Base-by-base conservation (phyloP, 108 stramenopile genomes). In the Cyclotella distinguenda region DNA sequence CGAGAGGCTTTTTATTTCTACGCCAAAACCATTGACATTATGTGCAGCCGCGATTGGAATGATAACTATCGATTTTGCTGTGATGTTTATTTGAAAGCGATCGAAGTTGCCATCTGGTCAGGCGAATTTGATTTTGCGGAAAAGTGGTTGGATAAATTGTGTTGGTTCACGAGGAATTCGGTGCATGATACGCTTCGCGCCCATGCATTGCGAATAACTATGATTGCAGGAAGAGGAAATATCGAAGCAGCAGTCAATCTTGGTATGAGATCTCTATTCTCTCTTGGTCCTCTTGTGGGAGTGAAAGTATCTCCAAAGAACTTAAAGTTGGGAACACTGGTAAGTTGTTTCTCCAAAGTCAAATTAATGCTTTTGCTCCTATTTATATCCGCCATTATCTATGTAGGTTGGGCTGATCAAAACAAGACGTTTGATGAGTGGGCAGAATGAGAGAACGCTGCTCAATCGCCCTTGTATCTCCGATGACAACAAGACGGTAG, bases 1-100 rank as follows among this genome's bases (percentile, higher is more conserved):
- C 39, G 23, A 11, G n/a, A 25, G 7, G 61, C 61, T 1, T 33
- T 34, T 44, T 49, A 28, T 35, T 62, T 48, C 32, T 62, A 44
- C 25, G 61, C 32, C 6, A 62, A 30, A 32, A 21, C 26, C 10
- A 62, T 62, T 7, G 13, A n/a, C n/a, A n/a, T n/a, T n/a, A n/a
- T n/a, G n/a, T n/a, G n/a, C n/a, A n/a, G n/a, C n/a, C n/a, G n/a
- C 6, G 61, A 62, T 32, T 62, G 61, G 61, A 35, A 13, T 3
- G 19, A 62, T 19, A 47, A 62, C 22, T 62, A 48, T 18, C 4
- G 32, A 15, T 11, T 62, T 5, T 62, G 61, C 22, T 34, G 40
- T 43, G 47, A 62, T 32, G 16, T 32, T 18, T 62, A 62, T 32
- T 48, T 44, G 27, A 43, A 62, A 10, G 61, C 16, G 2, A n/a